Conservation (phyloP, 768 basidiomycete species). For the Gloeopeniophorella convolvens region DNA sequence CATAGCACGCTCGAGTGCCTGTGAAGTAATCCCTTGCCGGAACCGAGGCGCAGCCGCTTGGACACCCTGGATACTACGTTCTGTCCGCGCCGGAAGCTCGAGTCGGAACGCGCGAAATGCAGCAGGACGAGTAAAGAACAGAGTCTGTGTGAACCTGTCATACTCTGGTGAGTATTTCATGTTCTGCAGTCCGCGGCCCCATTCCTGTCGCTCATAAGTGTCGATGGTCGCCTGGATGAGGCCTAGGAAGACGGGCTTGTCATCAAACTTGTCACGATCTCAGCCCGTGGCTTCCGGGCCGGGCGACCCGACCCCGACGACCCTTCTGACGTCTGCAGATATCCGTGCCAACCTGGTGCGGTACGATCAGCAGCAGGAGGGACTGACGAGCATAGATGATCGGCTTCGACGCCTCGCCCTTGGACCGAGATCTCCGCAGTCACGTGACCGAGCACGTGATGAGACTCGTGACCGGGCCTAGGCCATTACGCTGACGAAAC, state of each 20-base stretch:
- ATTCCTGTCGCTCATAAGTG: slow-evolving; percentile 23
- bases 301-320: no score
- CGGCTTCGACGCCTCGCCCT: no score
- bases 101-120: slow-evolving; percentile 24
- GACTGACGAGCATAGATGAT: no score
- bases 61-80: slow-evolving; percentile 20
- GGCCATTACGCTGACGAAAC: no score
- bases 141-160: slow-evolving; percentile 28
- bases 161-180: slow-evolving; percentile 30
- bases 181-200: slow-evolving; percentile 31
- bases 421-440: no score
- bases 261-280: no score
- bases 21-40: slow-evolving; percentile 21
- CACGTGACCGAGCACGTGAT: no score
- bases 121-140: slow-evolving; percentile 25
- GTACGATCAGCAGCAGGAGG: no score
- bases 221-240: slow-evolving; percentile 29
- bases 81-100: slow-evolving; percentile 19
- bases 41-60: slow-evolving; percentile 22
- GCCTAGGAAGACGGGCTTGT: slow-evolving; percentile 25
- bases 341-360: no score
- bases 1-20: slow-evolving; percentile 20
- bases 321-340: no score
- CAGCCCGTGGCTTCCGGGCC: no score
- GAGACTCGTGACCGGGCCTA: no score